These are phyloP conservation scores for Ballota nigra DNA, from an alignment of 257 asterid genomes.

Conservation along the genomic window DNA sequence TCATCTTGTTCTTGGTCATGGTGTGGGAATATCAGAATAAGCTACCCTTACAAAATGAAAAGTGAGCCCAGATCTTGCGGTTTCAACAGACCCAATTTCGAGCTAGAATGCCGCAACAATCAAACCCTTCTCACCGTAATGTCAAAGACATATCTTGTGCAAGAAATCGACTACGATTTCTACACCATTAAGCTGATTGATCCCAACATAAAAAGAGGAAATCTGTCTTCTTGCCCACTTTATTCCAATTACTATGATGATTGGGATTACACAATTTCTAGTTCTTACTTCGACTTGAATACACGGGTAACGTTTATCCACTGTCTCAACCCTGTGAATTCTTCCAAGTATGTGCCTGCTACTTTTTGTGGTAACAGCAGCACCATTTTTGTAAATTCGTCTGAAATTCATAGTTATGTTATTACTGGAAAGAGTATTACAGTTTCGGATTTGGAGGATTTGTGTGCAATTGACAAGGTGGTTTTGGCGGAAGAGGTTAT, in stretches of 20 bases:
- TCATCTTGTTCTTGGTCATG: conserved; percentile 38
- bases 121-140: conserved; percentile 24
- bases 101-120: conserved; percentile 39
- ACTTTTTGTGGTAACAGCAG: conserved; percentile 45
- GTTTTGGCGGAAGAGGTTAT: conserved; percentile 7
- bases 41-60: conserved; percentile 39
- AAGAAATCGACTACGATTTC: conserved; percentile 33
- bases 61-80: conserved; percentile 36
- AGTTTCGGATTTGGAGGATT: conserved; percentile 43
- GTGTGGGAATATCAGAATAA: conserved; percentile 41
- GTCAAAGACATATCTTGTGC: conserved; percentile 31
- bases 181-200: conserved; percentile 38
- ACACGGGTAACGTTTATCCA: conserved; percentile 26
- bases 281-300: not conserved
- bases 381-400: conserved; percentile 25
- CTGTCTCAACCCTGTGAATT: conserved; percentile 32
- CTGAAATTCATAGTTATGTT: conserved; percentile 32
- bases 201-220: conserved; percentile 29
- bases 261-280: conserved; percentile 27
- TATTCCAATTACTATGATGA: conserved; percentile 21
- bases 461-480: conserved; percentile 35
- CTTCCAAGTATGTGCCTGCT: conserved; percentile 28
- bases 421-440: not conserved
- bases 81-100: conserved; percentile 25
- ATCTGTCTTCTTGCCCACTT: conserved; percentile 40